Evolutionary conservation across 78 protist species (phyloP).

Genomic region (Dictyostelium firmibasis): DNA sequence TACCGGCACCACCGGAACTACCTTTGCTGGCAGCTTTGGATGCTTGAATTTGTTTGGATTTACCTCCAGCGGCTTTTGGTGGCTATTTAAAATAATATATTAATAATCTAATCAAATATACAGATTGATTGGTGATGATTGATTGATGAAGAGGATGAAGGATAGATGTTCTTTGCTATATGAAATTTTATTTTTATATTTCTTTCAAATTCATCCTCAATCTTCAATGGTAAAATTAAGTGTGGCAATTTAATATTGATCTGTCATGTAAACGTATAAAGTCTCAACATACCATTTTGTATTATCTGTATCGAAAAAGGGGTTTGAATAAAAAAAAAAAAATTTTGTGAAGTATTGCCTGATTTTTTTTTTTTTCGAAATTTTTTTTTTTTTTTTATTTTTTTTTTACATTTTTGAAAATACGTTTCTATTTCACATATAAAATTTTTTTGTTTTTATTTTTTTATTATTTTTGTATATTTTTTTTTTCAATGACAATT

Average conservation of each 20-base stretch:
- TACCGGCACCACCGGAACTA: constrained; percentile 44
- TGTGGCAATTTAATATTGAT: background rate
- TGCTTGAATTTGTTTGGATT: constrained; percentile 76
- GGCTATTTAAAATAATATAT: background rate
- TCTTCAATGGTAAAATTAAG: background rate
- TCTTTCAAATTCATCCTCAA: background rate
- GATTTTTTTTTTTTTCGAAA: background rate
- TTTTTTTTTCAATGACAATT: too few species aligned
- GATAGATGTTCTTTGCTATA: too few species aligned
- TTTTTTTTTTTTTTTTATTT: too few species aligned
- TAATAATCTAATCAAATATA: background rate
- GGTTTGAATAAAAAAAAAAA: background rate
- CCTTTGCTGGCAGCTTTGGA: constrained; percentile 65
- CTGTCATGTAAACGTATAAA: background rate
- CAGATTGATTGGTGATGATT: background rate
- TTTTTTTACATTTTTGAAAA: background rate
- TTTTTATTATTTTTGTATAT: too few species aligned
- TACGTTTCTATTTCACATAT: background rate
- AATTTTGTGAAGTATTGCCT: background rate
- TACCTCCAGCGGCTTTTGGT: constrained; percentile 40
- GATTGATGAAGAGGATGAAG: background rate
- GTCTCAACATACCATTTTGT: background rate
- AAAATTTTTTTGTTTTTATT: too few species aligned
- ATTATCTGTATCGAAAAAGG: background rate
- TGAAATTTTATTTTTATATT: too few species aligned